These are phyloP conservation scores for Pseudognaphalium luteoalbum DNA, from an alignment of 129 eudicot genomes.

Conservation along the genomic window DNA sequence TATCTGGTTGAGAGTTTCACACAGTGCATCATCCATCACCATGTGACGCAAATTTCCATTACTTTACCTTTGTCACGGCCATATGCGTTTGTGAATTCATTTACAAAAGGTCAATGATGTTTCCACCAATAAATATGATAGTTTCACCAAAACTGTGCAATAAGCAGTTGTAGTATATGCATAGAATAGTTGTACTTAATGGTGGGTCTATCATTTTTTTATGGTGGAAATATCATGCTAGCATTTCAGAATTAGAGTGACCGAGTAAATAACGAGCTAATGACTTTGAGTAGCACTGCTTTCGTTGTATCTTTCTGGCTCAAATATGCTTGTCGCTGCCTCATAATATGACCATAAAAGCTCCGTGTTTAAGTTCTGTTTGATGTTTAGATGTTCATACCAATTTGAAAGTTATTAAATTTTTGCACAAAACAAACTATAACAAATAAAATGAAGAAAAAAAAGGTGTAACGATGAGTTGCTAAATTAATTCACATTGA, in stretches of 20 bases:
- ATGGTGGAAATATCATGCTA: too few species aligned
- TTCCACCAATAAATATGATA: too few species aligned
- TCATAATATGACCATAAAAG: constrained; percentile 7
- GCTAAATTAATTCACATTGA: too few species aligned
- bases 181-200: too few species aligned
- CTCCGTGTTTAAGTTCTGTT: background rate
- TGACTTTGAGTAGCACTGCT: background rate
- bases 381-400: background rate
- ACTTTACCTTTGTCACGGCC: background rate
- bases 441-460: too few species aligned
- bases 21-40: background rate
- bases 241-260: background rate
- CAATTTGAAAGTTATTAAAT: background rate
- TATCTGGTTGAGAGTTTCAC: background rate
- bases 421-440: too few species aligned
- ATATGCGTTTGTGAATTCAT: background rate
- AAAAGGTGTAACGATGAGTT: too few species aligned
- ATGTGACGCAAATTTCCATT: background rate
- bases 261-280: background rate
- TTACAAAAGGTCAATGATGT: background rate
- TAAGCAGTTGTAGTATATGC: too few species aligned
- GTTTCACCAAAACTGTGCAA: too few species aligned
- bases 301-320: constrained; percentile 2
- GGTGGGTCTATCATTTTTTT: too few species aligned
- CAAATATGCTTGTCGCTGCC: constrained; percentile 3